Base-by-base conservation (phyloP, 768 basidiomycete genomes). In the Auriculariales sp. region DNA sequence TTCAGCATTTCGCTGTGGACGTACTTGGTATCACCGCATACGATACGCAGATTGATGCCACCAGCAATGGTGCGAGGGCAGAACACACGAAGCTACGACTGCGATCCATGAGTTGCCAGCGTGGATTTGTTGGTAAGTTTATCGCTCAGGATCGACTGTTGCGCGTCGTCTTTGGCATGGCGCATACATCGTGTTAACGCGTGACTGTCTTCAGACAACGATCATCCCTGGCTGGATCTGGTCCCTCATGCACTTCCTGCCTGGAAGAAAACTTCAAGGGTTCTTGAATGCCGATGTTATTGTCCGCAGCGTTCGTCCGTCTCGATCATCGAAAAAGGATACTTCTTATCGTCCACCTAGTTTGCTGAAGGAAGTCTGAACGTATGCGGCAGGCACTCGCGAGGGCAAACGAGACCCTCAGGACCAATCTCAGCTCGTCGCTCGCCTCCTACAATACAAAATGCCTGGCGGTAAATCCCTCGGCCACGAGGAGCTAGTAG, bases 101-200 rank as follows among this genome's bases (percentile, higher is more conserved):
- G 83, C 84, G 49, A 81, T 87, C 55, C 74, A 75, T 48, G 83
- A 87, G 64, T 88, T 87, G 60, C 84, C 84, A 30, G 65, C 54
- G 66, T 28, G 10, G n/a, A n/a, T n/a, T n/a, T n/a, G n/a, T n/a
- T n/a, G n/a, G n/a, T n/a, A n/a, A n/a, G 52, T 27, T 27, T 24
- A 12, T 32, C 34, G 22, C 22, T 5, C 14, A 7, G 35, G 27
- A 11, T 22, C 31, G 9, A 9, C 31, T 7, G 22, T 44, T 25
- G 24, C 19, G 17, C 22, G 30, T 19, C 22, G n/a, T n/a, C n/a
- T n/a, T n/a, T n/a, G n/a, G n/a, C n/a, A n/a, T n/a, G n/a, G n/a
- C n/a, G n/a, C n/a, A n/a, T n/a, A n/a, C n/a, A n/a, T n/a, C n/a
- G n/a, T n/a, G n/a, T n/a, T n/a, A n/a, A n/a, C n/a, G n/a, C n/a